Evolutionary conservation across 2,329 filamentous ascomycete genomes (phyloP), one percentile per base, ranked within the genome.

Genomic region (Epichloe festucae): DNA sequence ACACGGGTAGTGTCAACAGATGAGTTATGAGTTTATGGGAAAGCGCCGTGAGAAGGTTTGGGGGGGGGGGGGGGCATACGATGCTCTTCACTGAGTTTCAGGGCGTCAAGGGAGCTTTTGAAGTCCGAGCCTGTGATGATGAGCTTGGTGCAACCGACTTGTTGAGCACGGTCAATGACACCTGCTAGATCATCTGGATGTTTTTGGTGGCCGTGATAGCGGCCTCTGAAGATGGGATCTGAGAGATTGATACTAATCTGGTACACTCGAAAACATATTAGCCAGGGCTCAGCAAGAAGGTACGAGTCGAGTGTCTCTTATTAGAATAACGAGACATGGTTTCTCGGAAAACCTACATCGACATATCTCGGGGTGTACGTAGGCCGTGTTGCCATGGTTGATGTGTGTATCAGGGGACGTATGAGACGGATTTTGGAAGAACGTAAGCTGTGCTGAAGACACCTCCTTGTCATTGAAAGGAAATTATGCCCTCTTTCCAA

Each of bases 221-320:
- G 70, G 48, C 93, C 93, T 46, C 81, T 79, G 67, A 91, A 98
- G 54, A 96, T 88, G 49, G 87, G 87, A 63, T 98, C 93, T 50
- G 90, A 87, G 51, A 98, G 78, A 67, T 98, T 98, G 74, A 98
- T 96, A 53, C 91, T 93, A 62, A 98, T 84, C 81, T 84, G 63
- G 56, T 60, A 38, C 57, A 56, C 39, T 31, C 7, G 31, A 31
- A 10, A 31, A 1, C 3, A 7, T 35, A 8, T 46, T 5, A 35
- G 27, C 34, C 43, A n/a, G 34, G 27, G 19, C 8, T 46, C 27
- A 14, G 12, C n/a, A 11, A 19, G 4, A 12, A 8, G 5, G 23
- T 10, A 14, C 4, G 5, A 27, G 10, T 17, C 6, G 7, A 11
- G 8, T 23, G 14, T 44, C n/a, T 45, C 10, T 34, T 12, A 5